These are phyloP conservation scores for Dryas octopetala DNA, from an alignment of 306 rosid genomes.

Conservation along the genomic window DNA sequence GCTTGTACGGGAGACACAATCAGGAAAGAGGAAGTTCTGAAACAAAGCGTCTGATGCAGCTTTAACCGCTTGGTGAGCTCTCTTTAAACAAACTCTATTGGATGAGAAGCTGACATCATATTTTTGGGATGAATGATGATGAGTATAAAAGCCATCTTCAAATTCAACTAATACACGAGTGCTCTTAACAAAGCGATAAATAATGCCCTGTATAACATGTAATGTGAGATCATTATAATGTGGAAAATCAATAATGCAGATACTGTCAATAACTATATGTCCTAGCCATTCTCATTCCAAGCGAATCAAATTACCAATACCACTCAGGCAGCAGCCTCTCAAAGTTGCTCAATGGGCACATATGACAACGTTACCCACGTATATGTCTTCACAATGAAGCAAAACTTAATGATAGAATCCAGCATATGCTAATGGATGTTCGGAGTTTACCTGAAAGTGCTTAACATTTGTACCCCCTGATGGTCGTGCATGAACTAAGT, in stretches of 20 bases:
- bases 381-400: not conserved
- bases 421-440: not conserved
- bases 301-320: no score
- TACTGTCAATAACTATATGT: no score
- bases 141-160: conserved; percentile 17
- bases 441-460: conserved; percentile 16
- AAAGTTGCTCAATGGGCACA: no score
- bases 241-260: not conserved
- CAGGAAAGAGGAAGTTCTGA: conserved; percentile 30
- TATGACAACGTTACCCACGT: no score
- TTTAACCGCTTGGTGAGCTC: conserved; percentile 36
- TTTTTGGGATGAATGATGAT: conserved; percentile 12
- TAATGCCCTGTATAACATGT: conserved; percentile 23
- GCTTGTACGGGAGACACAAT: not conserved
- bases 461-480: not conserved
- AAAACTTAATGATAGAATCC: not conserved
- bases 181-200: conserved; percentile 7
- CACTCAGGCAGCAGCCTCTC: no score
- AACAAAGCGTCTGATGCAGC: conserved; percentile 22
- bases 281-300: no score
- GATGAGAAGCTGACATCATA: conserved; percentile 40
- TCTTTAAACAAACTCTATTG: conserved; percentile 38
- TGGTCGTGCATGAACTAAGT: conserved; percentile 26
- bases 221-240: not conserved
- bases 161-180: conserved; percentile 26